Percentiles rank a stretch among this genome's conserved stretches.
Evolutionary conservation across 2,329 filamentous ascomycete genomes (phyloP).

Genomic region (Fusarium liriodendri): DNA sequence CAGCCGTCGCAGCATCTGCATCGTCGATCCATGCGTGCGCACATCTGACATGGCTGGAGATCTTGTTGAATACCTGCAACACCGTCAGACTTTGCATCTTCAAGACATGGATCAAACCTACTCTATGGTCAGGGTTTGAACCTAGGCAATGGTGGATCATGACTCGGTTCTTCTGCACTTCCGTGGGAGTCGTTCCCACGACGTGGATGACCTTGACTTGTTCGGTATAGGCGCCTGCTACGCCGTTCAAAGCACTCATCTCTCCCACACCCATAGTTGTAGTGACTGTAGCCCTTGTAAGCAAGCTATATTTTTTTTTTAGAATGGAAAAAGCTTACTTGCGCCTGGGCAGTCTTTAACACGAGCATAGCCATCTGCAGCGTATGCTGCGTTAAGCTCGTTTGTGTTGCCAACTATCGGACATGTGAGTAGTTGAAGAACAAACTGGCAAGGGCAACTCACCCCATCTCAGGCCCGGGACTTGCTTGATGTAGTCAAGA

Average conservation of each 20-base stretch:
- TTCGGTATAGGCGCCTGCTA: neutral
- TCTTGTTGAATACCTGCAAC: neutral
- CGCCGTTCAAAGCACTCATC: neutral
- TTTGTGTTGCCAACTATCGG: neutral
- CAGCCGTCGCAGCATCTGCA: neutral
- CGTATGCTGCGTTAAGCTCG: neutral
- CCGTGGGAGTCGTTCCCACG: neutral
- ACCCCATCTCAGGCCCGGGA: neutral
- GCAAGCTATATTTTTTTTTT: neutral
- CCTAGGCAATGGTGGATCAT: neutral
- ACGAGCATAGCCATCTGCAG: neutral
- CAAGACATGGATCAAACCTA: neutral
- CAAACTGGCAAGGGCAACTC: neutral
- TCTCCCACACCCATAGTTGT: neutral
- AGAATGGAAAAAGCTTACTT: neutral
- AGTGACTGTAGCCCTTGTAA: neutral
- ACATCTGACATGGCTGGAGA: neutral
- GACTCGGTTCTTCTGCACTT: neutral
- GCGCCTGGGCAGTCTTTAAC: neutral
- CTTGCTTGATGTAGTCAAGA: neutral
- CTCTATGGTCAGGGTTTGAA: neutral
- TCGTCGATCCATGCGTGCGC: neutral
- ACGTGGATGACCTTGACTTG: neutral
- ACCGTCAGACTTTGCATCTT: neutral
- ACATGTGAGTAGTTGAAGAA: neutral